These are phyloP conservation scores for Fusarium odoratissimum DNA, from an alignment of 2,329 filamentous ascomycete species.

Conservation along the genomic window DNA sequence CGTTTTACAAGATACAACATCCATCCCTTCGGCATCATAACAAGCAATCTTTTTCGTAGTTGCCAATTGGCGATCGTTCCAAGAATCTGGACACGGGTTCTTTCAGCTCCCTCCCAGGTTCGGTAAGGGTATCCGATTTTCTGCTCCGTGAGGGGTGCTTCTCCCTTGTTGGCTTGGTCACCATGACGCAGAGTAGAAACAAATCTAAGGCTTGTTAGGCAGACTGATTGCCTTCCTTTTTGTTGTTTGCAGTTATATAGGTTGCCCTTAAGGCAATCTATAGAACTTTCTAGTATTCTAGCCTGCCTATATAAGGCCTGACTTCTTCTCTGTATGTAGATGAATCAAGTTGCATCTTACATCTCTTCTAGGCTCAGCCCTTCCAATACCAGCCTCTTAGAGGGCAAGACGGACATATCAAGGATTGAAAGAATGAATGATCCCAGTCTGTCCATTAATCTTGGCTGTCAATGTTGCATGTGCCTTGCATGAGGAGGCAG, in stretches of 20 bases:
- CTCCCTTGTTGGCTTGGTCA: background rate
- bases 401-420: constrained; percentile 4
- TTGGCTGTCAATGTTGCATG: constrained; percentile 3
- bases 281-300: background rate
- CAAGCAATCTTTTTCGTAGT: background rate
- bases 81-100: background rate
- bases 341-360: background rate
- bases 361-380: background rate
- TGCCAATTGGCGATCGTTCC: constrained; percentile 20
- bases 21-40: background rate
- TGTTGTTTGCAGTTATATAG: background rate
- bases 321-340: background rate
- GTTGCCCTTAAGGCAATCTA: background rate
- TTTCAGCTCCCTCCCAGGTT: background rate
- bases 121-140: background rate
- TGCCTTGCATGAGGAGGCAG: constrained; percentile 35
- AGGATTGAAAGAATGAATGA: background rate
- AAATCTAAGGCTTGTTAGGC: background rate
- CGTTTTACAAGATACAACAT: background rate
- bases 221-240: background rate
- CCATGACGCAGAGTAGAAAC: constrained; percentile 17
- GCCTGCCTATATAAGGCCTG: background rate
- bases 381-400: constrained; percentile 24
- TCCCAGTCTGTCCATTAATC: constrained; percentile 4
- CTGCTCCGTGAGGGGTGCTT: background rate